Base-by-base conservation (phyloP, 2,329 filamentous ascomycete genomes). In the Colletotrichum tropicicola region DNA sequence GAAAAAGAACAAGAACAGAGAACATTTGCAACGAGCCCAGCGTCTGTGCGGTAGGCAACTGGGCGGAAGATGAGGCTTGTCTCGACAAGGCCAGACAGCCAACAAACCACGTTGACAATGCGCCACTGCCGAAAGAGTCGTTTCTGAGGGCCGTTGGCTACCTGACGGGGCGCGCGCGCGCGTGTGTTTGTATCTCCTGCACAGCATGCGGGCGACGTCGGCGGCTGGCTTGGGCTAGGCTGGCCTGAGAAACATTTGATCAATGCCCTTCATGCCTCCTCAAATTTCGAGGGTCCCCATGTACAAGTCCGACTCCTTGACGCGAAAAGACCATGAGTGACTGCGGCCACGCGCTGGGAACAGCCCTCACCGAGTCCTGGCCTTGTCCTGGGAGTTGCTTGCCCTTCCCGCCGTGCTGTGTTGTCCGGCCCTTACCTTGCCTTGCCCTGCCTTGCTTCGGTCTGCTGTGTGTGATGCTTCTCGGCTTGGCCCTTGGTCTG, bases 51-150 rank as follows among this genome's bases (percentile, higher is more conserved):
- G 58, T 52, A 39, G 23, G 74, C 69, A 70, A 70, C n/a, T 66
- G 57, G 48, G 66, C 67, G 70, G 72, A 69, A 69, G 68, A 74
- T 66, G 69, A 68, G 65, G 69, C 68, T 71, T 69, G 67, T 70
- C 65, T 68, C 52, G 68, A 67, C 62, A 39, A 68, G 70, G 64
- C 64, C 54, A 47, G 52, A 55, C 12, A 65, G 64, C 63, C 69
- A 70, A 68, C 69, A 68, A 68, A 67, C 48, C 35, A 60, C 49
- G 41, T 47, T 54, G 49, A 54, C 49, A 48, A 65, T 54, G 61
- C 61, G 61, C 61, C 61, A 65, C 61, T 64, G 59, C 61, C 58
- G 57, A 58, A 48, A 56, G 47, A 62, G 53, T 66, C 48, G 66
- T 66, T n/a, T n/a, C n/a, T 23, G 32, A 45, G 41, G 49, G 43